Base-by-base conservation (phyloP, 768 basidiomycete genomes). In the Udeniomyces megalosporus region DNA sequence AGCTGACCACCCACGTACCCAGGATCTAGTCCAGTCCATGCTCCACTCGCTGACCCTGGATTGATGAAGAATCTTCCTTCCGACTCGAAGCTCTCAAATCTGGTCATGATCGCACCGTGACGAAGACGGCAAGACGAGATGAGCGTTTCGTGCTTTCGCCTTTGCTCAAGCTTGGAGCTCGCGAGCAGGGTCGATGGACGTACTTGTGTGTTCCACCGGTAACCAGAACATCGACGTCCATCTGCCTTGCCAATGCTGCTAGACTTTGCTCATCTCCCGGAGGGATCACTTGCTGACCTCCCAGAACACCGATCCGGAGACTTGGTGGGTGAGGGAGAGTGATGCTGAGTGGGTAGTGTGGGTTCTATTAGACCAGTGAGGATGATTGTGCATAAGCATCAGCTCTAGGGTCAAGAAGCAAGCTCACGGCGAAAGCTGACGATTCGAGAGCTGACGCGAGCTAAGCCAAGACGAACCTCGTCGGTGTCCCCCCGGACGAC, bases 151-250 rank as follows among this genome's bases (percentile, higher is more conserved):
- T n/a, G n/a, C n/a, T n/a, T n/a, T n/a, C n/a, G n/a, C n/a, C n/a
- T n/a, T n/a, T n/a, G n/a, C n/a, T n/a, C n/a, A n/a, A n/a, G n/a
- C n/a, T n/a, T n/a, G n/a, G n/a, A n/a, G n/a, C n/a, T n/a, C n/a
- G n/a, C n/a, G n/a, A n/a, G n/a, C n/a, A n/a, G n/a, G n/a, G n/a
- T n/a, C n/a, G n/a, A n/a, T n/a, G n/a, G n/a, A n/a, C n/a, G n/a
- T n/a, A 93, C 92, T 82, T 83, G 74, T 96, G 92, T 0, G 95
- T 97, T 69, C 90, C 90, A 0, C 95, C 95, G 2, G 85, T 88
- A 24, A 97, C 76, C 38, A 97, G 78, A 0, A 99, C 89, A 70
- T 99, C 95, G 3, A 96, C 95, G 71, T 97, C 93, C 87, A 99
- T 89, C 75, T 92, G 89, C 42, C 93, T 77, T 17, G 92, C 90